These are phyloP conservation scores for Chimonanthus praecox DNA, from an alignment of 164 flowering plant genomes.

Conservation along the genomic window DNA sequence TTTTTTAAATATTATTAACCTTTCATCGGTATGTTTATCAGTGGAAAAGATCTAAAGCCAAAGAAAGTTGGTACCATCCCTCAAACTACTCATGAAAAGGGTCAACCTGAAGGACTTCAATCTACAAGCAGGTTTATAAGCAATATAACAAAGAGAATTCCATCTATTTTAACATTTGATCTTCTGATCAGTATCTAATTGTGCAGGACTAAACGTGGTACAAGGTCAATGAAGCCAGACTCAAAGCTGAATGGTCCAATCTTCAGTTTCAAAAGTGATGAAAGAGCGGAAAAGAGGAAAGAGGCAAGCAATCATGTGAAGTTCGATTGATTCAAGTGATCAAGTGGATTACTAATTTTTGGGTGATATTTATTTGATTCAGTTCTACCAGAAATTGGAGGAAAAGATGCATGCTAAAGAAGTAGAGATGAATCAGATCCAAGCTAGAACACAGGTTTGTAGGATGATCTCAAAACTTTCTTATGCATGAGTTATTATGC, in stretches of 20 bases:
- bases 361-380: constrained; percentile 10
- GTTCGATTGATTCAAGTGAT: neutral
- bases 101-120: constrained; percentile 22
- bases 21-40: constrained; percentile 1
- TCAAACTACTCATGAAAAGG: constrained; percentile 23
- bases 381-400: constrained; percentile 54
- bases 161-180: neutral
- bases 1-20: too few relatives aligned
- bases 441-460: constrained; percentile 55
- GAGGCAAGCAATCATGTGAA: constrained; percentile 41
- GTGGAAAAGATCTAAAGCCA: constrained; percentile 28
- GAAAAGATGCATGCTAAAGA: constrained; percentile 58
- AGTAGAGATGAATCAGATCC: constrained; percentile 52
- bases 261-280: constrained; percentile 48
- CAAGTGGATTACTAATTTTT: neutral
- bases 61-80: constrained; percentile 25
- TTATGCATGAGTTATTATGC: neutral
- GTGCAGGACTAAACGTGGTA: constrained; percentile 33
- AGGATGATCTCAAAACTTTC: neutral
- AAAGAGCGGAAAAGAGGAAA: constrained; percentile 67
- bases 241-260: constrained; percentile 16
- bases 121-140: constrained; percentile 37
- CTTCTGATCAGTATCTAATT: neutral
- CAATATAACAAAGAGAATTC: neutral
- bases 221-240: constrained; percentile 20